Conservation (phyloP, 108 stramenopile species). For the Skeletonema marinoi region DNA sequence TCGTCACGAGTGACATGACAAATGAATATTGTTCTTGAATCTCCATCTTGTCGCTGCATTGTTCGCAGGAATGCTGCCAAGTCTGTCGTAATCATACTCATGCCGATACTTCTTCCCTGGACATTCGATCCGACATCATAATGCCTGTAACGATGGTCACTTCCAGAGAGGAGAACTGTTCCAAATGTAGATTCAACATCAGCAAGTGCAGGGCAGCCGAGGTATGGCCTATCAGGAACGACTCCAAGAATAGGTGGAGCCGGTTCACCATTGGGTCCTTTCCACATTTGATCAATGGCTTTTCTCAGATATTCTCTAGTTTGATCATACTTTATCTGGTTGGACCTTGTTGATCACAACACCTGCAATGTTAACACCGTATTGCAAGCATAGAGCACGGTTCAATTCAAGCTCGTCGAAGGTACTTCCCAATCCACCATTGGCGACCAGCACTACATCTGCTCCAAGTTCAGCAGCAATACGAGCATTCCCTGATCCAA, state of each 20-base stretch:
- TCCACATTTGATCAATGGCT: slow-evolving; percentile 66
- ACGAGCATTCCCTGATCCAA: slow-evolving; percentile 85
- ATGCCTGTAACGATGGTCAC: slow-evolving; percentile 74
- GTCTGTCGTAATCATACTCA: slow-evolving; percentile 84
- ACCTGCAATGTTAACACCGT: slow-evolving; percentile 81
- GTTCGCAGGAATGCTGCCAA: slow-evolving; percentile 84
- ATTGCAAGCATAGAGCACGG: slow-evolving; percentile 68
- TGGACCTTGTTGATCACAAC: slow-evolving; percentile 92
- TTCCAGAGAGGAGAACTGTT: slow-evolving; percentile 67
- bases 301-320: slow-evolving; percentile 67
- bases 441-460: slow-evolving; percentile 90
- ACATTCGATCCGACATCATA: slow-evolving; percentile 62
- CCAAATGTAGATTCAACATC: slow-evolving; percentile 85
- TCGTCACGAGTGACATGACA: slow-evolving; percentile 86
- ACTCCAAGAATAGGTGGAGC: slow-evolving; percentile 85
- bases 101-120: slow-evolving; percentile 55
- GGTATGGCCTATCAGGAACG: slow-evolving; percentile 88
- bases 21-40: slow-evolving; percentile 78
- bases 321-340: slow-evolving; percentile 85
- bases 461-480: slow-evolving; percentile 84
- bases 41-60: slow-evolving; percentile 56
- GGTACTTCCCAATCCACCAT: slow-evolving; percentile 90
- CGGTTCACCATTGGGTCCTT: slow-evolving; percentile 40
- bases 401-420: slow-evolving; percentile 93
- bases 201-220: slow-evolving; percentile 61